A percentile compares a stretch with the other conserved stretches of the same genome.
These are phyloP conservation scores for Ceratocystis smalleyi DNA, from an alignment of 2,329 filamentous ascomycete genomes.

Conservation along the genomic window DNA sequence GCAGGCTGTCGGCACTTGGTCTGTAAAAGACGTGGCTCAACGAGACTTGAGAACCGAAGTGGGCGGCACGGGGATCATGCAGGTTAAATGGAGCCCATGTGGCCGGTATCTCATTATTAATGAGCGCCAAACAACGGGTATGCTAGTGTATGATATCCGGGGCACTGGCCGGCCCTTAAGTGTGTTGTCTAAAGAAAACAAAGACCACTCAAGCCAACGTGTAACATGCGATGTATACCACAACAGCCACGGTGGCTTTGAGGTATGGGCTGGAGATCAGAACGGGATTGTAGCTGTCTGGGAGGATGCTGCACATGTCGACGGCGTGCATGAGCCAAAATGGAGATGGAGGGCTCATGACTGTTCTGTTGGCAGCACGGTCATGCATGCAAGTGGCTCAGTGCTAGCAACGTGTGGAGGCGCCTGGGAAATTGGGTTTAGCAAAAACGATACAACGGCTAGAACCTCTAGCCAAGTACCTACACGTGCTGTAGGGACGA, in stretches of 20 bases:
- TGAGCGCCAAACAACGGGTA: constrained; percentile 39
- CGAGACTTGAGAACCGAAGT: constrained; percentile 21
- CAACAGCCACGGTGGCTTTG: constrained; percentile 29
- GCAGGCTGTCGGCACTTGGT: constrained; percentile 42
- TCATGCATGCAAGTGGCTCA: constrained; percentile 38
- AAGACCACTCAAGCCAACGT: constrained; percentile 28
- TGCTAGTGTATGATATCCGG: constrained; percentile 48
- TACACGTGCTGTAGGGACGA: constrained; percentile 5
- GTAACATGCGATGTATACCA: constrained; percentile 40
- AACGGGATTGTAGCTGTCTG: constrained; percentile 42
- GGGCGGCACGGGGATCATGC: constrained; percentile 44
- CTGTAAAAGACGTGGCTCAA: constrained; percentile 39
- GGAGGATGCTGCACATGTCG: constrained; percentile 37
- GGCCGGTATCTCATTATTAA: constrained; percentile 47
- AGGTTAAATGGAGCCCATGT: constrained; percentile 47
- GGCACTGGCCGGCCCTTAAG: constrained; percentile 41
- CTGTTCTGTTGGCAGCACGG: constrained; percentile 34
- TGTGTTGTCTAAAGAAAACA: constrained; percentile 20
- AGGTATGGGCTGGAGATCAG: constrained; percentile 46
- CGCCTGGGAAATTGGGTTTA: constrained; percentile 29
- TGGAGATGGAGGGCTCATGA: constrained; percentile 37
- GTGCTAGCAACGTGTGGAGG: constrained; percentile 43
- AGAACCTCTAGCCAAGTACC: not conserved
- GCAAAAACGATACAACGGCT: not conserved
- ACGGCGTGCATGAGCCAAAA: constrained; percentile 30